Conservation (phyloP, 345 rosid genomes). For the Sonneratia caseolaris region DNA sequence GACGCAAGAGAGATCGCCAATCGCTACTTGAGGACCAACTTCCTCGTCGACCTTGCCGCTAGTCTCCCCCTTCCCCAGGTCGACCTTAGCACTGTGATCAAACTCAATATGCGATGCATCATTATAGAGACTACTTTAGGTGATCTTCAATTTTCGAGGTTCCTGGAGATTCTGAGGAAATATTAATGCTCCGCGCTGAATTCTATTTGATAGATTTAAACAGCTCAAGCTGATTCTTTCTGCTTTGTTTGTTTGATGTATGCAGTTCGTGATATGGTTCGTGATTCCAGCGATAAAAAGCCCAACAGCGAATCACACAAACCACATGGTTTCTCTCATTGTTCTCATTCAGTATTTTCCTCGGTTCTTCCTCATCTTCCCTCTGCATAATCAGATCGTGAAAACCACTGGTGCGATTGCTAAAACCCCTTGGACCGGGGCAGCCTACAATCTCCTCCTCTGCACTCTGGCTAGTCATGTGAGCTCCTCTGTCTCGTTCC, state of each 20-base stretch:
- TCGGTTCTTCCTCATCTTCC: constrained; percentile 59
- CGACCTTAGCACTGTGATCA: neutral
- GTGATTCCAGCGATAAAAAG: constrained; percentile 49
- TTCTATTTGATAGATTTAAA: neutral
- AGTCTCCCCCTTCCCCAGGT: constrained; percentile 94
- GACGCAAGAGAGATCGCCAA: constrained; percentile 81
- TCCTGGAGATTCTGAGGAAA: neutral
- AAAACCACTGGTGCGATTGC: constrained; percentile 79
- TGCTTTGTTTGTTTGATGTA: neutral
- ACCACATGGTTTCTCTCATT: constrained; percentile 64
- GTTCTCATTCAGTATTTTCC: constrained; percentile 77
- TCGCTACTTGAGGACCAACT: constrained; percentile 58
- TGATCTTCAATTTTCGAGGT: neutral
- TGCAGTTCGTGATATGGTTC: constrained; percentile 70
- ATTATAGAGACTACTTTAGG: neutral
- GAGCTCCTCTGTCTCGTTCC: constrained; percentile 9
- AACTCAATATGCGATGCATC: neutral
- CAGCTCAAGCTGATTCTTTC: neutral
- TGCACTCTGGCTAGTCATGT: constrained; percentile 76
- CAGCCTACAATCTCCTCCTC: constrained; percentile 68
- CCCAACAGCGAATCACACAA: constrained; percentile 33
- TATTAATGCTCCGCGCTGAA: neutral
- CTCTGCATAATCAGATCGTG: constrained; percentile 58
- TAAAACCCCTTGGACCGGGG: constrained; percentile 86
- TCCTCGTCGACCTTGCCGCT: constrained; percentile 76